A percentile compares a stretch with the other conserved stretches of the same genome.
Evolutionary conservation across 768 basidiomycete genomes (phyloP).

Genomic region (Leucocoprinus sp.): DNA sequence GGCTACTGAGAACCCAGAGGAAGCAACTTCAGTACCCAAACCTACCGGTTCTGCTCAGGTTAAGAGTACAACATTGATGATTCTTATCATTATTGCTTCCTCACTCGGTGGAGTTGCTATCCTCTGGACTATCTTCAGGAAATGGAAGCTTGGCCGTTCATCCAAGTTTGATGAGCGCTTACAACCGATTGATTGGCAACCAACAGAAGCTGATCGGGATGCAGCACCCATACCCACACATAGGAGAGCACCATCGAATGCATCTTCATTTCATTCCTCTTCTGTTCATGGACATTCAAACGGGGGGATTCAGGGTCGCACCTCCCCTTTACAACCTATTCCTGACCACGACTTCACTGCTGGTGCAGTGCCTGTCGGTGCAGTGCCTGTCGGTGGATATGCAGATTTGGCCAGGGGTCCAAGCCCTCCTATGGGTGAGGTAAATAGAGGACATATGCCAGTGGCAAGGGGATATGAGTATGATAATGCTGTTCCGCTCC

Average conservation of each 20-base stretch:
- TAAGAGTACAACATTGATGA: slow-evolving; percentile 42
- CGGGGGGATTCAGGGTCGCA: slow-evolving; percentile 4
- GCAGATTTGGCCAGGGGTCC: slow-evolving; percentile 74
- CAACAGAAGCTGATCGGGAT: slow-evolving; percentile 36
- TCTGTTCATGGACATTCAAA: slow-evolving; percentile 26
- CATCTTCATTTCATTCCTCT: slow-evolving; percentile 66
- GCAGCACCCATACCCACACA: slow-evolving; percentile 41
- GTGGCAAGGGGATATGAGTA: slow-evolving; percentile 25
- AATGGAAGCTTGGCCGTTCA: slow-evolving; percentile 84
- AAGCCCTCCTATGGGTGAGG: slow-evolving; percentile 50
- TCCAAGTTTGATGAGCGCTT: slow-evolving; percentile 76
- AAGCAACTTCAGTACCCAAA: slow-evolving; percentile 22
- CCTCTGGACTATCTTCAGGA: slow-evolving; percentile 86
- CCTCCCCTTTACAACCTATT: slow-evolving; percentile 19
- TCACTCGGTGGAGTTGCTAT: slow-evolving; percentile 61
- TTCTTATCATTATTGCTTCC: slow-evolving; percentile 63
- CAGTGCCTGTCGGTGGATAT: slow-evolving; percentile 66
- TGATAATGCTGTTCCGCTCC: slow-evolving; percentile 52
- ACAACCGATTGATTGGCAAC: slow-evolving; percentile 85
- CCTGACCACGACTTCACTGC: slow-evolving; percentile 77
- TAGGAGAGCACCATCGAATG: slow-evolving; percentile 46
- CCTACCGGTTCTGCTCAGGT: slow-evolving; percentile 20
- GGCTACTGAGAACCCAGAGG: slow-evolving; percentile 20
- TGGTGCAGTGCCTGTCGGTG: slow-evolving; percentile 57
- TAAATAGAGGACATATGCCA: slow-evolving; percentile 4